Conservation (phyloP, 208 protist species). For the Wallacemonas sp. region DNA sequence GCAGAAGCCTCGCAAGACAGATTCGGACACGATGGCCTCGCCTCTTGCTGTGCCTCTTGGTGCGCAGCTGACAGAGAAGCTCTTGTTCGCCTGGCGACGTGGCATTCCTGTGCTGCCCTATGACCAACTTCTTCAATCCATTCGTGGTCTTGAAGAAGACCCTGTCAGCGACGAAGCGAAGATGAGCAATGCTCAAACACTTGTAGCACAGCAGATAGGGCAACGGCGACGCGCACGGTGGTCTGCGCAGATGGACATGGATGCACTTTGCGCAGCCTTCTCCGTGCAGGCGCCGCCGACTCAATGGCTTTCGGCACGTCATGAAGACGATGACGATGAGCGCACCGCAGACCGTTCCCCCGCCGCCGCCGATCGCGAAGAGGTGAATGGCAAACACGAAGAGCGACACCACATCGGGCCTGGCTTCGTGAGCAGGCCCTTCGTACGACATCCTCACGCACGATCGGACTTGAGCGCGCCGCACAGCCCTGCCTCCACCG, state of each 20-base stretch:
- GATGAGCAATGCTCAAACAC: no score
- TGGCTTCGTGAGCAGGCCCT: background rate
- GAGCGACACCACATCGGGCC: background rate
- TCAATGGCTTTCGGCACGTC: no score
- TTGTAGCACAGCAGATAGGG: no score
- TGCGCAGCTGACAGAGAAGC: constrained; percentile 38
- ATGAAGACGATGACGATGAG: background rate
- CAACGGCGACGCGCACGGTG: constrained; percentile 1
- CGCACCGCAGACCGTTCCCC: background rate
- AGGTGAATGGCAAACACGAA: background rate
- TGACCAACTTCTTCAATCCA: constrained; percentile 35
- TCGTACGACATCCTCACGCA: background rate
- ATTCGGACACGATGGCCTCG: no score
- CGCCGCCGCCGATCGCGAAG: background rate
- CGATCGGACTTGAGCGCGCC: background rate
- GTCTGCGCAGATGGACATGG: constrained; percentile 31
- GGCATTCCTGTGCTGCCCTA: constrained; percentile 74
- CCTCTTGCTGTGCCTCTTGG: background rate
- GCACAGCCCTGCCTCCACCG: background rate
- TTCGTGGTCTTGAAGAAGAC: background rate
- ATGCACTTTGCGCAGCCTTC: constrained; percentile 35
- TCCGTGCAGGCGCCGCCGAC: constrained; percentile 12
- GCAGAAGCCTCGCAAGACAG: no score
- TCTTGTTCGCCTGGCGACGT: constrained; percentile 61
- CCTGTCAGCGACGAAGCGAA: no score